Percentiles rank a stretch among this genome's conserved stretches.
These are phyloP conservation scores for Paecilomyces niveus DNA, from an alignment of 2,329 filamentous ascomycete genomes.

Conservation along the genomic window DNA sequence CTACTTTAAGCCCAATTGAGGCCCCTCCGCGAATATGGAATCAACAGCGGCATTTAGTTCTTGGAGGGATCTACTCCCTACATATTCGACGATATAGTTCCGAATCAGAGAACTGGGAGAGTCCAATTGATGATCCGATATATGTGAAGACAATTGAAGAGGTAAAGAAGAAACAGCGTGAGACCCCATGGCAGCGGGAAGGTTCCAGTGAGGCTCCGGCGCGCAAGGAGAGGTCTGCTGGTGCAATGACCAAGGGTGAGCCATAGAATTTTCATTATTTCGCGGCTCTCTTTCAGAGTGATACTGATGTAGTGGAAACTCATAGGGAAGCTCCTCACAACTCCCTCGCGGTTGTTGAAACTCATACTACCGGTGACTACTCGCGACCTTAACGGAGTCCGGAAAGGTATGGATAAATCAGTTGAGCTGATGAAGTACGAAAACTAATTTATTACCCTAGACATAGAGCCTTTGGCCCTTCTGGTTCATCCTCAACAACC, in stretches of 20 bases:
- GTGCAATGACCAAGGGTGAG: conserved; percentile 59
- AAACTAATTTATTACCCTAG: conserved; percentile 15
- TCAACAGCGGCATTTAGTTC: not conserved
- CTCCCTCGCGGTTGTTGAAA: conserved; percentile 72
- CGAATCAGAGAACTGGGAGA: not conserved
- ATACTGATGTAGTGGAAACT: not conserved
- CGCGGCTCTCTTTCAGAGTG: not conserved
- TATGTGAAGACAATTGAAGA: conserved; percentile 30
- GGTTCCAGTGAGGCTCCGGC: conserved; percentile 54
- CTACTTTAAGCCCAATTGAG: not conserved
- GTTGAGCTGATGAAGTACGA: not conserved
- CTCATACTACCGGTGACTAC: conserved; percentile 69
- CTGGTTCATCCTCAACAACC: conserved; percentile 86
- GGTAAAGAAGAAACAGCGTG: conserved; percentile 43
- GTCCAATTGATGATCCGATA: conserved; percentile 26
- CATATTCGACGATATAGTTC: not conserved
- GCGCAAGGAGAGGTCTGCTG: conserved; percentile 40
- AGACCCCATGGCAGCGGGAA: conserved; percentile 60
- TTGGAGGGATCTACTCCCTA: not conserved
- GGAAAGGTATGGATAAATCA: conserved; percentile 39
- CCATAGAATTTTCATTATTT: not conserved
- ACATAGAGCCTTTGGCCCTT: conserved; percentile 76
- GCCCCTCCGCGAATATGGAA: not conserved
- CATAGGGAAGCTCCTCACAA: conserved; percentile 69
- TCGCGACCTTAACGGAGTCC: conserved; percentile 50